Base-by-base conservation (phyloP, 345 rosid species). In the Corchorus olitorius region DNA sequence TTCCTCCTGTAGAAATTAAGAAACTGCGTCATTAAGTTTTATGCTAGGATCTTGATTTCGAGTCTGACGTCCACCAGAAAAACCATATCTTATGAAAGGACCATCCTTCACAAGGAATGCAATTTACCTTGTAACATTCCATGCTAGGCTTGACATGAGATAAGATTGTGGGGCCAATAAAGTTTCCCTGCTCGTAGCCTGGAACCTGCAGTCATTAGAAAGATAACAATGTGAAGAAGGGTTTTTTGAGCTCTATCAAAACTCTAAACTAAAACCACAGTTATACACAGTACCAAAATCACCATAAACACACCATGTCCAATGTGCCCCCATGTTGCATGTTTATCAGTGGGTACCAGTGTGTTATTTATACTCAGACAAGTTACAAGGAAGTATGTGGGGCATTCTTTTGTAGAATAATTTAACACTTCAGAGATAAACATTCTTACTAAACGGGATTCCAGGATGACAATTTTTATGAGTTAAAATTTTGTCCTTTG, bases 101-200 rank as follows among this genome's bases (percentile, higher is more conserved):
- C 50, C 33, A 19, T 33, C 11, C 33, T 58, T 43, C n/a, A n/a
- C 17, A 20, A 60, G 58, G 52, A 78, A 46, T 17, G 69, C 20
- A 46, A 52, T 8, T 39, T 76, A 86, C 94, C 91, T 86, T 90
- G 89, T 80, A 88, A 76, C 90, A 87, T 17, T 86, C 94, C 94
- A 88, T 90, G 83, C 84, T 73, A 35, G 72, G 80, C 3, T 84
- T 86, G 69, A 90, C 86, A 74, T 80, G 83, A n/a, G 86, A 84
- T 67, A 90, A 72, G 65, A 88, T 87, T 70, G 94, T 86, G 10
- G 91, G 91, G 53, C 92, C 92, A 43, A 87, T 65, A 81, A 90
- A 90, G 81, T 87, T 87, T 67, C 94, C 92, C 37, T 77, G 75
- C 78, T 87, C 91, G 48, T 86, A 88, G 55, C 91, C 92, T 8